phyloP scores from a whole-genome alignment of 2,329 filamentous ascomycete genomes.

The Cryphonectria japonica region DNA sequence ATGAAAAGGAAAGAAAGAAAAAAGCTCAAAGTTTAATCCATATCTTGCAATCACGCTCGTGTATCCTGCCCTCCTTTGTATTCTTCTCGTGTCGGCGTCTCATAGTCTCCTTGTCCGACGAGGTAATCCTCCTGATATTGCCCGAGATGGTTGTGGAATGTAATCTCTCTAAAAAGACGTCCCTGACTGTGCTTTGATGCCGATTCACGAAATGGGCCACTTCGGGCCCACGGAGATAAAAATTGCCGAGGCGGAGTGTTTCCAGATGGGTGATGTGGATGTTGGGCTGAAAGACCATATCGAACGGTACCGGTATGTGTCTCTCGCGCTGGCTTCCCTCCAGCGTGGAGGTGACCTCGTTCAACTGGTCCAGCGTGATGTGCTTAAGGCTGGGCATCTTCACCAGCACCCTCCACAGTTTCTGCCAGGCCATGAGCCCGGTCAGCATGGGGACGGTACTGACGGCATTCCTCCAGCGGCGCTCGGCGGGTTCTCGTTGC shows the following conservation, averaged over 20 bases:
- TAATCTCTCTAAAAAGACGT: not conserved
- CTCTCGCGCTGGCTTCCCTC: not conserved
- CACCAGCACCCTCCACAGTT: not conserved
- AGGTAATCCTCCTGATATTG: not conserved
- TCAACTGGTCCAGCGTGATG: not conserved
- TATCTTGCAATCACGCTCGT: too few relatives aligned
- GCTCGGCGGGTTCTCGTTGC: not conserved
- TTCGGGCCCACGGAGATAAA: not conserved
- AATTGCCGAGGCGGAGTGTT: not conserved
- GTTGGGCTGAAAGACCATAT: not conserved
- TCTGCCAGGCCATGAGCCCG: not conserved
- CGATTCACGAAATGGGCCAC: not conserved
- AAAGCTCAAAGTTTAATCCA: too few relatives aligned
- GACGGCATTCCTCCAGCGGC: not conserved
- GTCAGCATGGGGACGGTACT: not conserved
- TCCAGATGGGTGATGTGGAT: not conserved
- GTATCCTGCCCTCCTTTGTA: too few relatives aligned
- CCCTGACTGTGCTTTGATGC: not conserved
- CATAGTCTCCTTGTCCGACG: too few relatives aligned
- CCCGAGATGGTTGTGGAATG: too few relatives aligned
- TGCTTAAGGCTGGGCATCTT: not conserved
- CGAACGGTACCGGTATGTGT: not conserved
- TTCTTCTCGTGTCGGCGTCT: too few relatives aligned
- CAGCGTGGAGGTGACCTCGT: not conserved
- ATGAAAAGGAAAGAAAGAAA: too few relatives aligned